phyloP scores from a whole-genome alignment of 768 basidiomycete genomes.

The Trametes meyenii region DNA sequence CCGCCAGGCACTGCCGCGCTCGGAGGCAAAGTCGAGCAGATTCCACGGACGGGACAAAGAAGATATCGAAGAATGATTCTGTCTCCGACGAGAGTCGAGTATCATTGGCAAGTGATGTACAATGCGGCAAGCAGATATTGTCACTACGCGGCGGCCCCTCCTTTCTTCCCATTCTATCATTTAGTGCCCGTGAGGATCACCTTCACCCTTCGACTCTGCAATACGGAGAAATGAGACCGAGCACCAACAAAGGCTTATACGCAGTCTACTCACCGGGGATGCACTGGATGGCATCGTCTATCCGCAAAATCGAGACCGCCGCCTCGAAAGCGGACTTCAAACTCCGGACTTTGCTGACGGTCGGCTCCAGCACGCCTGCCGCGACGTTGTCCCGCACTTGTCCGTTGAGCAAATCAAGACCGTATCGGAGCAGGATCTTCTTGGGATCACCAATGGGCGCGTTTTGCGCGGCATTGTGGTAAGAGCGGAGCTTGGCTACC shows the following conservation, averaged over 20 bases:
- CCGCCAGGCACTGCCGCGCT: background rate
- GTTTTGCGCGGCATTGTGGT: conserved; percentile 96
- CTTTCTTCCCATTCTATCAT: conserved; percentile 2
- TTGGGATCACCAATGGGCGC: conserved; percentile 90
- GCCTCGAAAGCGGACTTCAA: conserved; percentile 97
- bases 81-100: background rate
- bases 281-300: conserved; percentile 95
- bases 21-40: background rate
- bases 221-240: conserved; percentile 4
- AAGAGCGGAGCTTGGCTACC: conserved; percentile 94
- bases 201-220: conserved; percentile 72
- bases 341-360: conserved; percentile 95
- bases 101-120: conserved; percentile 24
- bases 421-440: conserved; percentile 88
- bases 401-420: conserved; percentile 92
- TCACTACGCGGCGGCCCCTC: conserved; percentile 9
- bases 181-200: conserved; percentile 78
- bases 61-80: background rate
- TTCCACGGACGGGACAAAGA: background rate
- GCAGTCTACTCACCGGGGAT: conserved; percentile 65
- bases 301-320: conserved; percentile 90
- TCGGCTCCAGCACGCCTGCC: conserved; percentile 94
- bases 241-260: background rate
- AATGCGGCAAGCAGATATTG: conserved; percentile 14
- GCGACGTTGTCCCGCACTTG: conserved; percentile 93